Conservation (phyloP, 1,284 basidiomycete species). For the Trametes hirsuta region DNA sequence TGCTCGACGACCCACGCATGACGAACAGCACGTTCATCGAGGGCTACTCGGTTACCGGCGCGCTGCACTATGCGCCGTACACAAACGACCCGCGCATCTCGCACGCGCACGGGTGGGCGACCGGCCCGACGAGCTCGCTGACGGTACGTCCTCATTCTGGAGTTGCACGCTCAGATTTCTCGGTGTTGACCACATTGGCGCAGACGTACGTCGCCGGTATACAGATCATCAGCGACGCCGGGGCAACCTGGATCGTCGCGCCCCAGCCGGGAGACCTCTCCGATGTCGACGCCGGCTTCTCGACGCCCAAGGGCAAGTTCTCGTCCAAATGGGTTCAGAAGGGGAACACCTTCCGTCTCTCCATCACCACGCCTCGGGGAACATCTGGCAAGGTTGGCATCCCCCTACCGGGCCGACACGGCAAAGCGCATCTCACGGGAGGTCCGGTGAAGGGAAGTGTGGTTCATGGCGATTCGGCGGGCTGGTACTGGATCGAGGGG, state of each 20-base stretch:
- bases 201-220: conserved; percentile 23
- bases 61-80: conserved; percentile 25
- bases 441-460: neutral
- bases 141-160: conserved; percentile 5
- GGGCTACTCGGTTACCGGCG: conserved; percentile 21
- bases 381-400: conserved; percentile 17
- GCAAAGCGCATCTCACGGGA: conserved; percentile 1
- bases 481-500: conserved; percentile 12
- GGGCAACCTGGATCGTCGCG: conserved; percentile 18
- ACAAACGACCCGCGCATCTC: conserved; percentile 20
- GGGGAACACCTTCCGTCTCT: conserved; percentile 5
- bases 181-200: neutral
- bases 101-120: conserved; percentile 24
- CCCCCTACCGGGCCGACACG: conserved; percentile 10
- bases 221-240: conserved; percentile 20
- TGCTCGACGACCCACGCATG: conserved; percentile 27
- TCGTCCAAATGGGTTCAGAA: conserved; percentile 19
- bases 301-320: conserved; percentile 18
- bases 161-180: neutral
- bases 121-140: conserved; percentile 21
- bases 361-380: conserved; percentile 17
- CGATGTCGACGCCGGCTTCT: conserved; percentile 20
- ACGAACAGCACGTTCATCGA: conserved; percentile 28
- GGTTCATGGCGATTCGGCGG: conserved; percentile 9
- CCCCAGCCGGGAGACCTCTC: conserved; percentile 20